phyloP scores from a whole-genome alignment of 208 protist genomes.

The Leishmania mexicana region DNA sequence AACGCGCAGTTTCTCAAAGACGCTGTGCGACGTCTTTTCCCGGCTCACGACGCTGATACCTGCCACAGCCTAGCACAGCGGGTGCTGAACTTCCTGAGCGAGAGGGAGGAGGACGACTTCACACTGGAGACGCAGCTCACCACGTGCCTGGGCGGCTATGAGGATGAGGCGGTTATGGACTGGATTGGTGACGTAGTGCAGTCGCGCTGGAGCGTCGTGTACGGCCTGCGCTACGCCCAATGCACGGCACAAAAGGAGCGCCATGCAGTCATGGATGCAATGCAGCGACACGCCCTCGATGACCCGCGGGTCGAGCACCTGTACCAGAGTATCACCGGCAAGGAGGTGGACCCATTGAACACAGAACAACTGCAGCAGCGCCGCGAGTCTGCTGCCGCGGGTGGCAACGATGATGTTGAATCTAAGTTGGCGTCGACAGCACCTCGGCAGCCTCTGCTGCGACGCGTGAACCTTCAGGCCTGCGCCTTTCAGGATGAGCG shows the following conservation, averaged over 20 bases:
- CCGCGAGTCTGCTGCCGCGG: not conserved
- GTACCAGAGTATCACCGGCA: constrained; percentile 85
- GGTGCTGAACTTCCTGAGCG: constrained; percentile 69
- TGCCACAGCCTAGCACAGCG: constrained; percentile 63
- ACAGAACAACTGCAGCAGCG: constrained; percentile 13
- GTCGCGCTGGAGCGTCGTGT: constrained; percentile 84
- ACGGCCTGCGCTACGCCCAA: constrained; percentile 73
- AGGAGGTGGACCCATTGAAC: constrained; percentile 54
- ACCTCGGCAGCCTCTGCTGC: constrained; percentile 52
- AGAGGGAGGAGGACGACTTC: constrained; percentile 59
- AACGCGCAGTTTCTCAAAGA: constrained; percentile 85
- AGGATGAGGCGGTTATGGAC: constrained; percentile 76
- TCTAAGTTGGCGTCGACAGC: constrained; percentile 8
- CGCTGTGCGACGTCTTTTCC: constrained; percentile 79
- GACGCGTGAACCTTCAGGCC: constrained; percentile 71
- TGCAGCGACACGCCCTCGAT: constrained; percentile 64
- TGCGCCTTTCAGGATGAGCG: constrained; percentile 85
- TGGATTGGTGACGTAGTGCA: constrained; percentile 77
- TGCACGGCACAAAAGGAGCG: constrained; percentile 69
- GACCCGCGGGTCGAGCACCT: constrained; percentile 71
- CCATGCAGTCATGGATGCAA: constrained; percentile 71
- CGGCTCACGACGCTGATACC: constrained; percentile 56
- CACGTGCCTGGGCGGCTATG: constrained; percentile 82
- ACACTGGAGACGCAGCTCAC: constrained; percentile 89
- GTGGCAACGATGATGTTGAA: constrained; percentile 15